Evolutionary conservation across 495 filamentous ascomycete species (phyloP), one percentile per base, ranked within the genome.

Genomic region (Penicillium nucicola): DNA sequence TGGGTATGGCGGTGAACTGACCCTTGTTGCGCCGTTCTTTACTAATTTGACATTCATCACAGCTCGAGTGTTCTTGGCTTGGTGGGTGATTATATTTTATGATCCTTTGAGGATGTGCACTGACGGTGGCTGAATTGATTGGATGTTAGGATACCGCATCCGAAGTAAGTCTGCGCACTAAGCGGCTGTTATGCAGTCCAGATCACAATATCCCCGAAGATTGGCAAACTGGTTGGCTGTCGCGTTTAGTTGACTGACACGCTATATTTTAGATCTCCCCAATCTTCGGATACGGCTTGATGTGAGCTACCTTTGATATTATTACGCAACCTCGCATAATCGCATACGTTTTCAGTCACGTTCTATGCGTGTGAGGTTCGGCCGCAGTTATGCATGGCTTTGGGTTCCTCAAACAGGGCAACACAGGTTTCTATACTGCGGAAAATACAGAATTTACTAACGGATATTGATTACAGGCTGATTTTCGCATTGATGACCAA

Each of bases 401-500:
- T 20, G 17, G 23, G 9, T 15, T 37, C n/a, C 30, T 4, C 8
- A 31, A 28, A 35, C 30, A 23, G 19, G 41, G 45, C 20, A 19
- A 25, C 19, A 39, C 32, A 32, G 30, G 35, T 5, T 32, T 19
- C 45, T 34, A 5, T 2, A 22, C 14, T 0, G 13, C 1, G 32
- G 9, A 14, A 32, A 1, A 34, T 19, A 12, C 31, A 22, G 14
- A n/a, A 17, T 19, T 37, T 12, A 18, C 30, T 31, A n/a, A 54
- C 40, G 52, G 62, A 63, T 46, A 61, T 53, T 17, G 28, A 19
- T 39, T 53, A 34, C 49, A 78, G 77, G 81, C 63, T 87, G 31
- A 77, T 90, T 56, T 96, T 96, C 61, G 81, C 96, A 25, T 87
- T 79, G 28, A 77, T 97, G 65, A 95, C 88, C 53, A 95, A 92